Evolutionary conservation across 2,329 filamentous ascomycete species (phyloP), one percentile per base, ranked within the genome.

Genomic region (Pseudogymnoascus verrucosus): DNA sequence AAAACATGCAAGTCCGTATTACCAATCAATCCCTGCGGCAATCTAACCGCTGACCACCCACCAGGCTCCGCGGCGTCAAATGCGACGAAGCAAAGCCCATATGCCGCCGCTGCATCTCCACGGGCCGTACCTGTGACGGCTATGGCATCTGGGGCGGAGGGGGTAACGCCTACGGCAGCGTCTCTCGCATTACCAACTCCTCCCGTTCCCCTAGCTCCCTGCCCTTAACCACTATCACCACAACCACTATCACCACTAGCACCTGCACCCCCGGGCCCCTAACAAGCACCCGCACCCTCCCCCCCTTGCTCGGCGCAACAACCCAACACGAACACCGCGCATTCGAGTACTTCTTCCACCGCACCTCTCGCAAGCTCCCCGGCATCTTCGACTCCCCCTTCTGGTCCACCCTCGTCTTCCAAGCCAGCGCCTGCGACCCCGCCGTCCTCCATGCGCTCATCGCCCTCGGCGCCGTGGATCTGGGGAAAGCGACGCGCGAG

Each of bases 11-110:
- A 76, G 77, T 78, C 19, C 14, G 44, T 51, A 36, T 64, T 62
- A 21, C 60, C 64, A 34, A 57, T 68, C 64, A 34, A 57, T 68
- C 57, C 64, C 63, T 60, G 67, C 62, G 28, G 57, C 37, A 51
- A 39, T 68, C 60, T 65, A 68, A 62, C 65, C 63, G 61, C 39
- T 64, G 61, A 64, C 63, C 61, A 54, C 61, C 63, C 75, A 75
- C 64, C 62, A 84, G 81, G 71, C 78, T 82, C 34, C 79, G 82
- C 54, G 80, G 82, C 64, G 78, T 84, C 63, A 84, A 84, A 69
- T 85, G 82, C 70, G 82, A 84, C 66, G 82, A 85, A 72, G 74
- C 72, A 16, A 83, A 80, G 63, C 82, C 83, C 1, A 74, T 71
- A 40, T 86, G 83, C 67, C 71, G 77, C 40, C 79, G 81, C 64